Evolutionary conservation across 129 eudicot species (phyloP).

Genomic region (Cynara cardunculus): DNA sequence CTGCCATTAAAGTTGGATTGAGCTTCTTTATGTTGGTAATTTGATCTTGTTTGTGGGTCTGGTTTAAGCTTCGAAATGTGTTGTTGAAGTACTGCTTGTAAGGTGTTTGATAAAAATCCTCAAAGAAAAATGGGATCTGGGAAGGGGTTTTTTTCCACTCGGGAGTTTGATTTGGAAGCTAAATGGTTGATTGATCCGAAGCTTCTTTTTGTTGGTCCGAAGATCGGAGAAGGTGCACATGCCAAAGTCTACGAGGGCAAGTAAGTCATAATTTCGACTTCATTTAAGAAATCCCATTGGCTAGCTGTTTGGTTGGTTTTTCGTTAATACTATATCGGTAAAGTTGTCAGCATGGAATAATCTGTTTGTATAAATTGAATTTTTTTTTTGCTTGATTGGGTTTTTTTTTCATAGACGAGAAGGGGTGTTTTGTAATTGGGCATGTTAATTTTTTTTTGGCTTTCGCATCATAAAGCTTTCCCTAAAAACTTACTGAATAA

Average conservation of each 20-base stretch:
- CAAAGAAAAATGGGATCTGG: slow-evolving; percentile 69
- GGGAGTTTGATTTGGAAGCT: slow-evolving; percentile 67
- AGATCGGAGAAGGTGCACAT: slow-evolving; percentile 97
- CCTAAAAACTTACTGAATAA: no score
- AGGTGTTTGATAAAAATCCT: slow-evolving; percentile 29
- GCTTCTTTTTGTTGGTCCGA: slow-evolving; percentile 89
- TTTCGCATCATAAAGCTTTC: no score
- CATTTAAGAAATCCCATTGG: neutral
- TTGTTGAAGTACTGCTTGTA: neutral
- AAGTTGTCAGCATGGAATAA: no score
- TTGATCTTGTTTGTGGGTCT: slow-evolving; percentile 16
- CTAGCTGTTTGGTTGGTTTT: neutral
- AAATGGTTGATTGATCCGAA: slow-evolving; percentile 96
- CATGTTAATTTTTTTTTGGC: no score
- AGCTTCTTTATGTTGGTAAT: neutral
- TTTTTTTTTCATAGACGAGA: no score
- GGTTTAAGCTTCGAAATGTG: neutral
- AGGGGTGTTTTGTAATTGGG: no score
- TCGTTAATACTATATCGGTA: no score
- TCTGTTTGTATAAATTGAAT: no score
- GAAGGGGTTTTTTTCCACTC: slow-evolving; percentile 48
- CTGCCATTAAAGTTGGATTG: slow-evolving; percentile 18
- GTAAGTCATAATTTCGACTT: slow-evolving; percentile 41
- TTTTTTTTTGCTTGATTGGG: no score
- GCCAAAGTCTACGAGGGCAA: slow-evolving; percentile 96